These are phyloP conservation scores for Geopyxis carbonaria DNA, from an alignment of 495 filamentous ascomycete genomes.

Conservation along the genomic window DNA sequence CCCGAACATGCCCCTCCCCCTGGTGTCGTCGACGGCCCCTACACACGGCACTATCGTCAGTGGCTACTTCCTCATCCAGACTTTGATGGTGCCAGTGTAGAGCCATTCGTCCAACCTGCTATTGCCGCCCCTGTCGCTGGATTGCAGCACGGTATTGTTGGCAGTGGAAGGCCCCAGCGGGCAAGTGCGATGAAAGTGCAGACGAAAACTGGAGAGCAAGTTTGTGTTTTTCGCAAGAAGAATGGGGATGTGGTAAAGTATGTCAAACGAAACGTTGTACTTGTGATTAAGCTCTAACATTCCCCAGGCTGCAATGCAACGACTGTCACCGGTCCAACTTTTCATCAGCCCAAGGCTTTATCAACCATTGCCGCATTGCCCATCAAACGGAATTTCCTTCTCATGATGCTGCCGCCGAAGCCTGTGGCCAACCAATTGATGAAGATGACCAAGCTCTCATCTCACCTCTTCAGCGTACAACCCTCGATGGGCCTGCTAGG, in stretches of 20 bases:
- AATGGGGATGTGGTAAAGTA: slow-evolving; percentile 22
- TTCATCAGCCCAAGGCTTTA: slow-evolving; percentile 88
- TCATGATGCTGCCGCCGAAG: slow-evolving; percentile 84
- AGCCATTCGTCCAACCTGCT: background rate
- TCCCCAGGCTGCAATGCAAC: slow-evolving; percentile 60
- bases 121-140: background rate
- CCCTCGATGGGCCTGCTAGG: slow-evolving; percentile 20
- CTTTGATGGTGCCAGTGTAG: slow-evolving; percentile 46
- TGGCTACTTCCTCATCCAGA: slow-evolving; percentile 81
- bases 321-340: slow-evolving; percentile 82
- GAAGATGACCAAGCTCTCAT: slow-evolving; percentile 19
- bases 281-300: slow-evolving; percentile 5
- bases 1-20: slow-evolving; percentile 54
- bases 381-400: slow-evolving; percentile 82
- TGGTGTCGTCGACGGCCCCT: slow-evolving; percentile 80
- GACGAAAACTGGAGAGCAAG: slow-evolving; percentile 17
- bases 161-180: slow-evolving; percentile 38
- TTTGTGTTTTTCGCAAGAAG: slow-evolving; percentile 20
- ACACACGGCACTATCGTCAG: slow-evolving; percentile 78
- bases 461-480: slow-evolving; percentile 10
- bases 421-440: slow-evolving; percentile 68
- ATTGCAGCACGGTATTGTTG: slow-evolving; percentile 7
- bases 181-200: slow-evolving; percentile 23
- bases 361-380: slow-evolving; percentile 94
- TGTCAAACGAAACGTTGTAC: slow-evolving; percentile 28